These are phyloP conservation scores for Mrakia frigida DNA, from an alignment of 768 basidiomycete genomes.

Conservation along the genomic window DNA sequence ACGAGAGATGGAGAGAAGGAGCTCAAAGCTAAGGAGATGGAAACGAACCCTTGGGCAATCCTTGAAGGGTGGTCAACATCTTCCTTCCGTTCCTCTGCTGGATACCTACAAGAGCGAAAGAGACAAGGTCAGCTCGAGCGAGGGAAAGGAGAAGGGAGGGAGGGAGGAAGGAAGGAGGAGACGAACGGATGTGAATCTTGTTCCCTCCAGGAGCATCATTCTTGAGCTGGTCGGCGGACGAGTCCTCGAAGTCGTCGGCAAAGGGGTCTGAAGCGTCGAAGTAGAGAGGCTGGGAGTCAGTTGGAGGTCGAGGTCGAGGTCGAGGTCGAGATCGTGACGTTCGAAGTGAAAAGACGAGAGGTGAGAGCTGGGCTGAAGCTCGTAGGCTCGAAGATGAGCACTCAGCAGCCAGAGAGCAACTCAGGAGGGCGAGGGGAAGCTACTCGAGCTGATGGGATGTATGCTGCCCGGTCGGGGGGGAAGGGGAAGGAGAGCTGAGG, in stretches of 20 bases:
- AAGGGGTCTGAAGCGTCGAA: slow-evolving; percentile 66
- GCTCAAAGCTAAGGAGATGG: slow-evolving; percentile 15
- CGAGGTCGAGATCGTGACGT: neutral
- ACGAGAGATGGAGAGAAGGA: neutral
- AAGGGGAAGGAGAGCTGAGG: neutral
- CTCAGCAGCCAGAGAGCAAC: too few species aligned
- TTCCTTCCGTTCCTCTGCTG: slow-evolving; percentile 99
- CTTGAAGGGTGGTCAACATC: slow-evolving; percentile 95
- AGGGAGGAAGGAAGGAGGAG: neutral
- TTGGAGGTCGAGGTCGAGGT: slow-evolving; percentile 4
- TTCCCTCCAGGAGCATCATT: slow-evolving; percentile 42
- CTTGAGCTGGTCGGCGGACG: slow-evolving; percentile 40
- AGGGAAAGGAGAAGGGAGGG: neutral
- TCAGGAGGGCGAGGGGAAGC: too few species aligned
- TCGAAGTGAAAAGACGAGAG: slow-evolving; percentile 2
- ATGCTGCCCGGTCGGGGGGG: neutral
- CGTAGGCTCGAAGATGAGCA: neutral
- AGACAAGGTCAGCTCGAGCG: neutral
- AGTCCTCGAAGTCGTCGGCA: slow-evolving; percentile 70
- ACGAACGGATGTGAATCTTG: slow-evolving; percentile 47
- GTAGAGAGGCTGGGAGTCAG: neutral
- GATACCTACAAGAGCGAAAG: slow-evolving; percentile 52
- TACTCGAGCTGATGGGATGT: too few species aligned
- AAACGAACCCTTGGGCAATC: slow-evolving; percentile 74
- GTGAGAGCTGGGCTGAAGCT: neutral